Evolutionary conservation across 2,329 filamentous ascomycete genomes (phyloP).

Genomic region (Neofusicoccum cordaticola): DNA sequence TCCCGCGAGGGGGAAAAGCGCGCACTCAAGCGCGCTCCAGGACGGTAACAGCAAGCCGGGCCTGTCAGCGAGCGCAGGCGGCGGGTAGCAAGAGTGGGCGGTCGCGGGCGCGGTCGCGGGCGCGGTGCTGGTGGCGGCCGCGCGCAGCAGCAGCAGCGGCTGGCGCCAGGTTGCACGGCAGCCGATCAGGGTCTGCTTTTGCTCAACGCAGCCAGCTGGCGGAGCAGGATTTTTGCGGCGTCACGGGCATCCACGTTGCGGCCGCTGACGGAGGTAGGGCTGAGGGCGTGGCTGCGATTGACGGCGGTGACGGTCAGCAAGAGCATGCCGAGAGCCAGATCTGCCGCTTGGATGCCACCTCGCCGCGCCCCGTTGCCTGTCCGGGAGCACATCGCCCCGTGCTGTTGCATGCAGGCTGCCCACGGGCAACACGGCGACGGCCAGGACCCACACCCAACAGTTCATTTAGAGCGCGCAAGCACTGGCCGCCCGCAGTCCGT

Average conservation of each 20-base stretch:
- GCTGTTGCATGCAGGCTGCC: slow-evolving; percentile 2
- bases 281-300: not conserved
- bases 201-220: not conserved
- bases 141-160: not conserved
- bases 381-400: not conserved
- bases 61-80: not conserved
- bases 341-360: not conserved
- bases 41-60: slow-evolving; percentile 1
- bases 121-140: not conserved
- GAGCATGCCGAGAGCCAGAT: not conserved
- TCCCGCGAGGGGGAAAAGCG: slow-evolving; percentile 15
- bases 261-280: slow-evolving; percentile 8
- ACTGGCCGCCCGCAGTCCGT: slow-evolving; percentile 1
- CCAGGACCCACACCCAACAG: not conserved
- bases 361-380: not conserved
- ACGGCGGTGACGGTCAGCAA: slow-evolving; percentile 10
- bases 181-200: slow-evolving; percentile 9
- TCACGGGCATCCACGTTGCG: slow-evolving; percentile 8
- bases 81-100: slow-evolving; percentile 4
- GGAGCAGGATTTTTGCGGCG: not conserved
- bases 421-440: not conserved
- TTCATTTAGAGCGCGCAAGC: slow-evolving; percentile 5
- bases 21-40: not conserved
- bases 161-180: not conserved
- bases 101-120: not conserved